Evolutionary conservation across 129 eudicot species (phyloP).

Genomic region (Centrapalus pauciflorus): DNA sequence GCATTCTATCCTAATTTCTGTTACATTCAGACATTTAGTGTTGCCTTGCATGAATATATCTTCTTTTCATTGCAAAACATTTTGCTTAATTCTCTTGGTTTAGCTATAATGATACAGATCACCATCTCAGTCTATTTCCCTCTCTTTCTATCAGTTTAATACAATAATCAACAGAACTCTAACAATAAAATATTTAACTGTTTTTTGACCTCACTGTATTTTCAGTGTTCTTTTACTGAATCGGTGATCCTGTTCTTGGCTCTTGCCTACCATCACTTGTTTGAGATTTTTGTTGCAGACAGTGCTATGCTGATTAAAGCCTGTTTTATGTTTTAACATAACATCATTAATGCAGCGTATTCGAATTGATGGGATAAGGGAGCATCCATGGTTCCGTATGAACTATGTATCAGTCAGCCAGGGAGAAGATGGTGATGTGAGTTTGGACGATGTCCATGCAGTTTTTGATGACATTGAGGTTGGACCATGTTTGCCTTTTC

Average conservation of each 20-base stretch:
- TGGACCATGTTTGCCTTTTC: background rate
- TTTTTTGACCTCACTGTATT: too few relatives aligned
- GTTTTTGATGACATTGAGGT: constrained; percentile 97
- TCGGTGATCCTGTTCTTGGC: too few relatives aligned
- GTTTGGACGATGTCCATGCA: constrained; percentile 85
- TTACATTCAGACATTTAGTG: background rate
- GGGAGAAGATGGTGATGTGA: constrained; percentile 73
- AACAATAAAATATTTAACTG: too few relatives aligned
- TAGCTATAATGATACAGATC: too few relatives aligned
- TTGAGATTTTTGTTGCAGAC: too few relatives aligned
- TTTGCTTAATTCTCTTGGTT: too few relatives aligned
- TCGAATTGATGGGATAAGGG: constrained; percentile 60
- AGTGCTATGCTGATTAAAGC: too few relatives aligned
- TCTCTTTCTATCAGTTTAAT: background rate
- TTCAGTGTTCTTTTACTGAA: too few relatives aligned
- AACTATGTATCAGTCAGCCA: constrained; percentile 57
- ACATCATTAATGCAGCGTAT: constrained; percentile 55
- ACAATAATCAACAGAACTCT: background rate
- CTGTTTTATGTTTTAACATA: background rate
- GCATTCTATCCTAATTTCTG: too few relatives aligned
- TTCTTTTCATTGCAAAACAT: background rate
- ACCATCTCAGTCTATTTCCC: too few relatives aligned
- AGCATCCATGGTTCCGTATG: constrained; percentile 75
- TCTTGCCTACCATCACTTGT: too few relatives aligned
- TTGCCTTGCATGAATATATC: background rate